Percentiles rank a stretch among this genome's conserved stretches.
Evolutionary conservation across 2,329 filamentous ascomycete species (phyloP).

Genomic region (Verticillium zaregamsianum): DNA sequence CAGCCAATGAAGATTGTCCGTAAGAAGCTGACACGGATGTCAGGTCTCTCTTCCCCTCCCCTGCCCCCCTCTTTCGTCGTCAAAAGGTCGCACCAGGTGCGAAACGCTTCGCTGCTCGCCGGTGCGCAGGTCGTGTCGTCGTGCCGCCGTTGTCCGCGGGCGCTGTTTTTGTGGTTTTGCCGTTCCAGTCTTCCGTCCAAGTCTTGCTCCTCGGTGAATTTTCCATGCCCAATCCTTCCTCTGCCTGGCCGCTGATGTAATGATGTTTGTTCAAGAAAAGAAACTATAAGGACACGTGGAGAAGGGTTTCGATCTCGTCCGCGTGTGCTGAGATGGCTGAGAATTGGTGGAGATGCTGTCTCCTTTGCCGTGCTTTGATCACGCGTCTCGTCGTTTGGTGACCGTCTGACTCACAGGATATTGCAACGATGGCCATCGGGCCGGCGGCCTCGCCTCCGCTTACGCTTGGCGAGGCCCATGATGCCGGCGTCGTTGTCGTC

Average conservation of each 20-base stretch:
- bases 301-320: background rate
- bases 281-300: background rate
- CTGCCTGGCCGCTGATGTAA: background rate
- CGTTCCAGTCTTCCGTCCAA: background rate
- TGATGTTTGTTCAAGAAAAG: background rate
- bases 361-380: background rate
- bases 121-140: background rate
- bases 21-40: background rate
- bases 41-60: background rate
- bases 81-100: background rate
- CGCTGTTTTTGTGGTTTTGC: background rate
- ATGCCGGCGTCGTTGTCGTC: slow-evolving; percentile 37
- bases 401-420: slow-evolving; percentile 12
- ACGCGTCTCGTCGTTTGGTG: background rate
- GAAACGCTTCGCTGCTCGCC: background rate
- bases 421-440: slow-evolving; percentile 19
- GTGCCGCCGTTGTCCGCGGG: background rate
- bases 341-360: background rate
- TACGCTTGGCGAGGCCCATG: slow-evolving; percentile 25
- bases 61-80: background rate
- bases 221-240: background rate
- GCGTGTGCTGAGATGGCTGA: background rate
- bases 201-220: background rate
- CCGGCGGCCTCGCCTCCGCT: slow-evolving; percentile 21
- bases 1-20: background rate